These are phyloP conservation scores for Takakia lepidozioides DNA, from an alignment of 225 moss, liverwort and hornwort genomes.

Conservation along the genomic window DNA sequence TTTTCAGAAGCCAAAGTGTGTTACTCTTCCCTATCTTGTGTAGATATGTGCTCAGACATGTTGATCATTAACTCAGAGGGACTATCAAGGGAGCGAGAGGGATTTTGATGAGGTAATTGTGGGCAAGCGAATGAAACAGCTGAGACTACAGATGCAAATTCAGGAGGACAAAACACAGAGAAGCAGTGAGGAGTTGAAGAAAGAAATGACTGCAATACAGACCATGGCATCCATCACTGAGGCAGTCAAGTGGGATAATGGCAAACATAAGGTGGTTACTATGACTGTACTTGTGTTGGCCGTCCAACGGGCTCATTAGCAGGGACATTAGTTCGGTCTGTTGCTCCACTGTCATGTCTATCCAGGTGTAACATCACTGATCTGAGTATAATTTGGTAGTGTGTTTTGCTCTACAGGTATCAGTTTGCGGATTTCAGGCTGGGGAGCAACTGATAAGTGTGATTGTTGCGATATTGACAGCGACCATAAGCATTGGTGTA, in stretches of 20 bases:
- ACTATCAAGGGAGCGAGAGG: too few species aligned
- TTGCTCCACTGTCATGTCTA: too few species aligned
- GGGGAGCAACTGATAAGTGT: conserved; percentile 89
- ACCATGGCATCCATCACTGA: conserved; percentile 67
- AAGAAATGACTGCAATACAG: conserved; percentile 20
- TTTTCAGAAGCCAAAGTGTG: too few species aligned
- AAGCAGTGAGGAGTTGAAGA: conserved; percentile 38
- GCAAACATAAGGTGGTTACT: conserved; percentile 66
- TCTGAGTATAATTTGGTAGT: too few species aligned
- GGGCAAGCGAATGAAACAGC: conserved; percentile 31
- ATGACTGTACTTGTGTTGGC: too few species aligned
- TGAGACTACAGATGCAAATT: conserved; percentile 57
- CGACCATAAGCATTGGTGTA: conserved; percentile 75
- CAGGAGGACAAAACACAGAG: conserved; percentile 27
- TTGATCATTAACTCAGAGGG: too few species aligned
- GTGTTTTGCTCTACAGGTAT: conserved; percentile 65
- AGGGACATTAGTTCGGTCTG: too few species aligned
- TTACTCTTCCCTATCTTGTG: too few species aligned
- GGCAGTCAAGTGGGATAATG: conserved; percentile 82
- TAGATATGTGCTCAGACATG: too few species aligned
- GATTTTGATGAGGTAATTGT: too few species aligned
- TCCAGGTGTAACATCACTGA: too few species aligned
- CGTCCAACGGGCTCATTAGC: too few species aligned
- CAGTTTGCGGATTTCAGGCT: conserved; percentile 90
- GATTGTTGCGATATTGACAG: conserved; percentile 82